phyloP scores from a whole-genome alignment of 2,329 filamentous ascomycete species.

The Proliferodiscus dingleyae region DNA sequence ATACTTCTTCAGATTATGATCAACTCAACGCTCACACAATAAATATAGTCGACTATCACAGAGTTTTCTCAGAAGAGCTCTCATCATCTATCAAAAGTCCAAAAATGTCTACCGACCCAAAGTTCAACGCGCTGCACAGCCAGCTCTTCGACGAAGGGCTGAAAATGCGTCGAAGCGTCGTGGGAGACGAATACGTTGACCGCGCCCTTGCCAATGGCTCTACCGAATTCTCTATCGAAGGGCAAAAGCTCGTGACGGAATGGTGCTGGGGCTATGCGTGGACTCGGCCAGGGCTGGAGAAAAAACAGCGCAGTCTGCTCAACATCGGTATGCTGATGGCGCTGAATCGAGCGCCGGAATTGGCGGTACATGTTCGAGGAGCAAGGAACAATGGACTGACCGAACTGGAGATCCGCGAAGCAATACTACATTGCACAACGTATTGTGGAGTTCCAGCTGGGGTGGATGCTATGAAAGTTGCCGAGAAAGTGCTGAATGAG shows the following conservation, averaged over 20 bases:
- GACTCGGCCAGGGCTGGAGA: constrained; percentile 57
- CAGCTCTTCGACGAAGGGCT: constrained; percentile 56
- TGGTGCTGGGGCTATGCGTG: constrained; percentile 61
- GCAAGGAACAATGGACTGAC: constrained; percentile 58
- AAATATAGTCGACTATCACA: no score
- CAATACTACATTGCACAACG: constrained; percentile 42
- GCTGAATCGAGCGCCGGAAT: constrained; percentile 53
- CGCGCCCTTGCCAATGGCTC: constrained; percentile 49
- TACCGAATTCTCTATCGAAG: constrained; percentile 53
- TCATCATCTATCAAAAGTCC: no score
- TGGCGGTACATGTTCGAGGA: constrained; percentile 56
- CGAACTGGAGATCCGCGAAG: constrained; percentile 58
- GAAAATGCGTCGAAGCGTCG: constrained; percentile 53
- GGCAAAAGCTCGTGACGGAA: constrained; percentile 60
- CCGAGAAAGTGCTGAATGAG: constrained; percentile 2
- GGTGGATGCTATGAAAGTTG: constrained; percentile 31
- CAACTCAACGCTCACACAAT: no score
- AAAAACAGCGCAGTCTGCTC: constrained; percentile 56
- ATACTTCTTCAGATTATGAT: no score
- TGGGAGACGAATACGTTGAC: constrained; percentile 58
- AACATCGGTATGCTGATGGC: constrained; percentile 63
- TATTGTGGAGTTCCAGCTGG: constrained; percentile 43
- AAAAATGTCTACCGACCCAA: no score
- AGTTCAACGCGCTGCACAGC: no score
- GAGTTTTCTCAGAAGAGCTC: no score